Percentiles rank a stretch among this genome's conserved stretches.
Evolutionary conservation across 2,329 filamentous ascomycete species (phyloP).

Genomic region (Colletotrichum sublineola): DNA sequence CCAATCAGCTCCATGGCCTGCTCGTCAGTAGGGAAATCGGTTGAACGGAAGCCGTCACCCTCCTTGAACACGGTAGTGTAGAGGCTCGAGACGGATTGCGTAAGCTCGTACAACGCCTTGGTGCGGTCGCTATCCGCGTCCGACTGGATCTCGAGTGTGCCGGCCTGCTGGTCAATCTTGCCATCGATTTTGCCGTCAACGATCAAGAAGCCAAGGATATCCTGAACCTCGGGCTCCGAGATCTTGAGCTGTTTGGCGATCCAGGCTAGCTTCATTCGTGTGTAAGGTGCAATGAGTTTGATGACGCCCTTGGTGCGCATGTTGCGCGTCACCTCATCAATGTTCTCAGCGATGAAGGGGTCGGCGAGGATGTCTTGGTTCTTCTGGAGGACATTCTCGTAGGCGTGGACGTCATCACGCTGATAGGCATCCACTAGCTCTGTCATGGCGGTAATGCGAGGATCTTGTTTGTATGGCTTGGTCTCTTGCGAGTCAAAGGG

Average conservation of each 20-base stretch:
- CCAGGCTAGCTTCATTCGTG: conserved; percentile 88
- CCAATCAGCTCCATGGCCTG: conserved; percentile 48
- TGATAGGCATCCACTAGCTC: conserved; percentile 97
- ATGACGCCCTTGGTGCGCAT: conserved; percentile 97
- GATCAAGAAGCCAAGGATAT: conserved; percentile 95
- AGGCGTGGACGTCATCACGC: conserved; percentile 91
- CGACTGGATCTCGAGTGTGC: conserved; percentile 84
- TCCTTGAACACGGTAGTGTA: conserved; percentile 82
- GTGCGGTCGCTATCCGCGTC: conserved; percentile 81
- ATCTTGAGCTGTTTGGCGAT: conserved; percentile 92
- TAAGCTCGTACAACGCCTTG: conserved; percentile 80
- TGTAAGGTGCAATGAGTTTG: conserved; percentile 95
- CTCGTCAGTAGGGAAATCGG: conserved; percentile 48
- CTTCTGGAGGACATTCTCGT: conserved; percentile 87
- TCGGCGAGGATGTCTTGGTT: conserved; percentile 93
- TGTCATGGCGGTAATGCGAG: conserved; percentile 96
- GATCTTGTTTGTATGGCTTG: conserved; percentile 96
- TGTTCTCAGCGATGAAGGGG: conserved; percentile 98
- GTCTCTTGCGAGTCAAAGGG: conserved; percentile 99
- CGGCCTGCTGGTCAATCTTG: conserved; percentile 89
- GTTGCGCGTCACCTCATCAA: conserved; percentile 97
- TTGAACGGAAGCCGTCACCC: conserved; percentile 74
- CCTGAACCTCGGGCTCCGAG: conserved; percentile 86
- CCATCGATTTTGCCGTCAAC: conserved; percentile 89
- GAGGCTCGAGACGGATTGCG: conserved; percentile 75